Conservation (phyloP, 2,329 filamentous ascomycete species). For the Diatrype stigma region DNA sequence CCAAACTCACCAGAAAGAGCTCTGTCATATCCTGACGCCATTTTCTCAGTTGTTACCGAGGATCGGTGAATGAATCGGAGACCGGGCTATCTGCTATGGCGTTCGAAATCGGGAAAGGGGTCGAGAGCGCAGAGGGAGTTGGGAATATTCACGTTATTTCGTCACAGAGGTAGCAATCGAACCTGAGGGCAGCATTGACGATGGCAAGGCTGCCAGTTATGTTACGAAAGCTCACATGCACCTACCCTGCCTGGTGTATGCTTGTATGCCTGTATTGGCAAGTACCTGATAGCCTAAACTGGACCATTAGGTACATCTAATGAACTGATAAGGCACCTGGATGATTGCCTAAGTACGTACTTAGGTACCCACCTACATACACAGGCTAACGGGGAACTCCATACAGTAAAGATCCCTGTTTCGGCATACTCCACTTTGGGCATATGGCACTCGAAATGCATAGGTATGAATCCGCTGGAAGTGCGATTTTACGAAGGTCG, state of each 20-base stretch:
- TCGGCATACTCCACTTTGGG: too few relatives aligned
- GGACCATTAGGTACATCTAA: too few relatives aligned
- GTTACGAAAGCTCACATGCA: not conserved
- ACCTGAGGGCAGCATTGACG: not conserved
- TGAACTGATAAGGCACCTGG: too few relatives aligned
- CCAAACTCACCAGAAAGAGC: conserved; percentile 83
- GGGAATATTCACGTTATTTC: conserved; percentile 2
- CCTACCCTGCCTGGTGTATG: not conserved
- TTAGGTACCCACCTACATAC: too few relatives aligned
- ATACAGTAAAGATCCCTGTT: too few relatives aligned
- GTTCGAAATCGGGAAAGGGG: conserved; percentile 3
- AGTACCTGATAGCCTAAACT: too few relatives aligned
- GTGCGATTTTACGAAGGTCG: too few relatives aligned
- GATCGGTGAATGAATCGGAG: conserved; percentile 1
- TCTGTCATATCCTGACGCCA: conserved; percentile 98
- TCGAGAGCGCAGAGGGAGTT: conserved; percentile 3
- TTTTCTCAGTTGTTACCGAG: conserved; percentile 23
- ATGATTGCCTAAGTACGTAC: too few relatives aligned
- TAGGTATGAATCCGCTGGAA: too few relatives aligned
- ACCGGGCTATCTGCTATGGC: conserved; percentile 6
- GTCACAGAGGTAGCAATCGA: not conserved
- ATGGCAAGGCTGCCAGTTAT: not conserved
- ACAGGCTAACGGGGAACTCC: too few relatives aligned
- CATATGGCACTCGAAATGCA: too few relatives aligned
- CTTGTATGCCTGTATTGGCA: not conserved